Conservation (phyloP, 1,284 basidiomycete genomes). For the Sutorius eximius region DNA sequence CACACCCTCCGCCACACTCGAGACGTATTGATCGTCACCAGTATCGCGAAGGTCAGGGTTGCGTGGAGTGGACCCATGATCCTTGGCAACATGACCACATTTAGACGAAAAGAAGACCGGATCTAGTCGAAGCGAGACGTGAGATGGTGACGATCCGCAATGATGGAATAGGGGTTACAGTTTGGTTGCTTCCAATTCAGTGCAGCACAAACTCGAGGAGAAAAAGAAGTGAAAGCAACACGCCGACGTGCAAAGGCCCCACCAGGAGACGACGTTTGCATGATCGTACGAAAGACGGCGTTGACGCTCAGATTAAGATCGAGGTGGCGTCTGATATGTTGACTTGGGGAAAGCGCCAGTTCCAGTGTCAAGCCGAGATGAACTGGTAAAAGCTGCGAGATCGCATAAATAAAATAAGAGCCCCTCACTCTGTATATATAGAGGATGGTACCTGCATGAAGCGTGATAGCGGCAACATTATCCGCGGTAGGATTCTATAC, state of each 20-base stretch:
- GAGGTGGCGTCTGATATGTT: conserved; percentile 50
- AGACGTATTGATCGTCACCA: conserved; percentile 45
- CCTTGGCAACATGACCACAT: conserved; percentile 66
- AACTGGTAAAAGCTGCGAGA: conserved; percentile 63
- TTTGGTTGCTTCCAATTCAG: conserved; percentile 99
- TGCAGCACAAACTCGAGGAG: conserved; percentile 82
- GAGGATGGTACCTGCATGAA: conserved; percentile 61
- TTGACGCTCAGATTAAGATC: conserved; percentile 84
- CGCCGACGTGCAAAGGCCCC: conserved; percentile 59
- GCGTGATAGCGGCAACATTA: conserved; percentile 71
- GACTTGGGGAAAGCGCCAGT: conserved; percentile 54
- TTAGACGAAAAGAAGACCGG: conserved; percentile 93
- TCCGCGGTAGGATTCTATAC: conserved; percentile 50
- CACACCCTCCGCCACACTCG: conserved; percentile 87
- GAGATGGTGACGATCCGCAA: conserved; percentile 18
- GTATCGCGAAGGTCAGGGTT: conserved; percentile 50
- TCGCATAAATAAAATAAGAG: conserved; percentile 14
- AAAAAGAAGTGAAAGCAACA: conserved; percentile 87
- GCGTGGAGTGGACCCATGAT: conserved; percentile 42
- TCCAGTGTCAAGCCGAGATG: conserved; percentile 80
- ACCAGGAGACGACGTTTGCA: conserved; percentile 58
- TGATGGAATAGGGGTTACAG: conserved; percentile 52
- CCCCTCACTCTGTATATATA: conserved; percentile 7
- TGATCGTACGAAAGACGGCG: conserved; percentile 78
- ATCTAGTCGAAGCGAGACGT: conserved; percentile 50